These are phyloP conservation scores for Macrocystidia cucumis DNA, from an alignment of 1,284 basidiomycete species.

Conservation along the genomic window DNA sequence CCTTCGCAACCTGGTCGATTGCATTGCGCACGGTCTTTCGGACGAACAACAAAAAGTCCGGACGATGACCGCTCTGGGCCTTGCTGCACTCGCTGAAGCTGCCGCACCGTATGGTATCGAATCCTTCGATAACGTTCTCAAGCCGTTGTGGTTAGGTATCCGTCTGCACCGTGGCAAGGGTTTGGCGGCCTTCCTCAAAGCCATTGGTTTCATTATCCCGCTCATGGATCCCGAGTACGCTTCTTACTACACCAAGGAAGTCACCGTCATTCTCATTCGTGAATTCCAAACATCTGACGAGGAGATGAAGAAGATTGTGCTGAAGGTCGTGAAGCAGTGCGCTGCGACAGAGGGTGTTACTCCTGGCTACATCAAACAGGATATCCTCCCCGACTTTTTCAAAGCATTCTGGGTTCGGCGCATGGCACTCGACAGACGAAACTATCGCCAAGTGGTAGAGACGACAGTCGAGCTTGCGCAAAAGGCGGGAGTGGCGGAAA, in stretches of 20 bases:
- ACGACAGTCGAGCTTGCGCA: conserved; percentile 97
- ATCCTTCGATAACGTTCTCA: conserved; percentile 97
- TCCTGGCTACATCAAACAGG: conserved; percentile 89
- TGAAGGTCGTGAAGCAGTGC: conserved; percentile 99
- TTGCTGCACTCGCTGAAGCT: conserved; percentile 97
- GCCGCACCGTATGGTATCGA: conserved; percentile 99
- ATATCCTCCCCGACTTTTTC: conserved; percentile 99
- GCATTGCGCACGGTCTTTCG: conserved; percentile 91
- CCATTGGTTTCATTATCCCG: conserved; percentile 98
- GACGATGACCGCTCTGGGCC: conserved; percentile 95
- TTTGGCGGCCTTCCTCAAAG: conserved; percentile 96
- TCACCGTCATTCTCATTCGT: conserved; percentile 95
- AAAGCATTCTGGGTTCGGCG: conserved; percentile 97
- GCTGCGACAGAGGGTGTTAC: conserved; percentile 97
- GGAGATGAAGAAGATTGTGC: conserved; percentile 99
- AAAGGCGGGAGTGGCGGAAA: conserved; percentile 94
- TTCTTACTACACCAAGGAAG: conserved; percentile 96
- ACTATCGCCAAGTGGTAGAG: conserved; percentile 96
- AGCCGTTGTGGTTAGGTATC: conserved; percentile 97
- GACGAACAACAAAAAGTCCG: conserved; percentile 99
- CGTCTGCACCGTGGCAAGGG: conserved; percentile 97
- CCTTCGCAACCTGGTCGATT: conserved; percentile 93
- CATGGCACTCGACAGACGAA: conserved; percentile 95
- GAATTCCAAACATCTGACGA: conserved; percentile 99
- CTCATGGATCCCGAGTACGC: conserved; percentile 99